phyloP scores from a whole-genome alignment of 768 basidiomycete genomes.

The Polyporus arcularius region DNA sequence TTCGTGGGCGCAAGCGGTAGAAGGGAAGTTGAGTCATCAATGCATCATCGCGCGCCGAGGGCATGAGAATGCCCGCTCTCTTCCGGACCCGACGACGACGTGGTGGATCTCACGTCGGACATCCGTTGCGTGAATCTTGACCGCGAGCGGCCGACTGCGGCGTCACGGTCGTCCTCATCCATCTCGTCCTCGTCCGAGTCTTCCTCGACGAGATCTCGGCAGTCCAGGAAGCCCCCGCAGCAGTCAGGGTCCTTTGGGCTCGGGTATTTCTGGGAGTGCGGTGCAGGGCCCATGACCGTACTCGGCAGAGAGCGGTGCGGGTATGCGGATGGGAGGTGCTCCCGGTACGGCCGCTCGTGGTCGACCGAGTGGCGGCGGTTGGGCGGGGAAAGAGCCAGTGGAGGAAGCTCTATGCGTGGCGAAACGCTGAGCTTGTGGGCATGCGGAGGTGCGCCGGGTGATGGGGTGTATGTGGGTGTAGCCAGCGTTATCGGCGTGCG shows the following conservation, averaged over 20 bases:
- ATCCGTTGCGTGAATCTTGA: slow-evolving; percentile 22
- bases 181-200: slow-evolving; percentile 25
- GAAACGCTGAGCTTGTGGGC: slow-evolving; percentile 25
- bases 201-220: slow-evolving; percentile 41
- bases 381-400: slow-evolving; percentile 9
- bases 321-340: slow-evolving; percentile 16
- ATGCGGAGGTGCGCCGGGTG: slow-evolving; percentile 21
- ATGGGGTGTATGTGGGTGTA: slow-evolving; percentile 23
- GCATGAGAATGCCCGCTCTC: slow-evolving; percentile 12
- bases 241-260: slow-evolving; percentile 37
- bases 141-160: slow-evolving; percentile 6
- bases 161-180: slow-evolving; percentile 15
- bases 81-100: slow-evolving; percentile 25
- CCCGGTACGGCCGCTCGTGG: slow-evolving; percentile 18
- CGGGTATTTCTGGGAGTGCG: slow-evolving; percentile 6
- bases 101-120: slow-evolving; percentile 28
- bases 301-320: slow-evolving; percentile 12
- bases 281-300: slow-evolving; percentile 10
- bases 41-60: slow-evolving; percentile 2
- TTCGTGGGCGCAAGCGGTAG: slow-evolving; percentile 13
- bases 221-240: slow-evolving; percentile 54
- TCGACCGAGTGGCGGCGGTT: slow-evolving; percentile 15
- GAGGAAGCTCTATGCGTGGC: slow-evolving; percentile 23
- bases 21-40: slow-evolving; percentile 9
- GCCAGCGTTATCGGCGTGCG: slow-evolving; percentile 27